A percentile compares a stretch with the other conserved stretches of the same genome.
phyloP scores from a whole-genome alignment of 192 early-diverging fungal genomes.

The Entomortierella chlamydospora region DNA sequence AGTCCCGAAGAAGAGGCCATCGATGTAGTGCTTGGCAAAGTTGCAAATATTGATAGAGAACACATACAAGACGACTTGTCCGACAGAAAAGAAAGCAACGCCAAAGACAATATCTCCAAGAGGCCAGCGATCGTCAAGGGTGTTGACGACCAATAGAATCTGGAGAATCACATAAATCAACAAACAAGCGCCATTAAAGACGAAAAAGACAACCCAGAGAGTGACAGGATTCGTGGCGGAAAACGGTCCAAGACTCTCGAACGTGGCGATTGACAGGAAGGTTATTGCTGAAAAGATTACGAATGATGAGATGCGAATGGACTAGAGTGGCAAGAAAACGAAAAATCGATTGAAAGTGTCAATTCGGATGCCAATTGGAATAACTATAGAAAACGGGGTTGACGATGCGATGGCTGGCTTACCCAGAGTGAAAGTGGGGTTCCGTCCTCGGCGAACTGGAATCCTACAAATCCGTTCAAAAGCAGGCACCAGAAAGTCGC shows the following conservation, averaged over 20 bases:
- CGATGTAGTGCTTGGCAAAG: slow-evolving; percentile 86
- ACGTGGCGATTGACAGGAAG: slow-evolving; percentile 77
- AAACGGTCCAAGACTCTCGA: slow-evolving; percentile 68
- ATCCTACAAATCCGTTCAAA: slow-evolving; percentile 89
- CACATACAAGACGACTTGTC: slow-evolving; percentile 77
- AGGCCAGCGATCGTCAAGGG: slow-evolving; percentile 89
- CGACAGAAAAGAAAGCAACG: slow-evolving; percentile 79
- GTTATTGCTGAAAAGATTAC: slow-evolving; percentile 76
- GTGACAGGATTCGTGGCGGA: slow-evolving; percentile 61
- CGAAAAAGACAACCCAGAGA: slow-evolving; percentile 81
- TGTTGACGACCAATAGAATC: slow-evolving; percentile 86
- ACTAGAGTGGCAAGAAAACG: slow-evolving; percentile 56
- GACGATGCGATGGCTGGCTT: no score
- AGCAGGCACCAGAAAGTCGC: slow-evolving; percentile 87
- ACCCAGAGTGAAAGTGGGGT: slow-evolving; percentile 90
- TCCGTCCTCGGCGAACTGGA: slow-evolving; percentile 92
- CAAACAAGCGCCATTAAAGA: slow-evolving; percentile 76
- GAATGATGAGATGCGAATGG: slow-evolving; percentile 79
- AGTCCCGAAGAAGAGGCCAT: slow-evolving; percentile 91
- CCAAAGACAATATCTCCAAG: slow-evolving; percentile 87
- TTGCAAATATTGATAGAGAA: slow-evolving; percentile 80
- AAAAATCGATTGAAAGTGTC: no score
- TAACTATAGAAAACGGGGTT: no score
- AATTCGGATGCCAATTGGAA: no score
- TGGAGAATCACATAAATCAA: slow-evolving; percentile 84